Evolutionary conservation across 2,329 filamentous ascomycete species (phyloP).

Genomic region (Ambrosiella beaveri): DNA sequence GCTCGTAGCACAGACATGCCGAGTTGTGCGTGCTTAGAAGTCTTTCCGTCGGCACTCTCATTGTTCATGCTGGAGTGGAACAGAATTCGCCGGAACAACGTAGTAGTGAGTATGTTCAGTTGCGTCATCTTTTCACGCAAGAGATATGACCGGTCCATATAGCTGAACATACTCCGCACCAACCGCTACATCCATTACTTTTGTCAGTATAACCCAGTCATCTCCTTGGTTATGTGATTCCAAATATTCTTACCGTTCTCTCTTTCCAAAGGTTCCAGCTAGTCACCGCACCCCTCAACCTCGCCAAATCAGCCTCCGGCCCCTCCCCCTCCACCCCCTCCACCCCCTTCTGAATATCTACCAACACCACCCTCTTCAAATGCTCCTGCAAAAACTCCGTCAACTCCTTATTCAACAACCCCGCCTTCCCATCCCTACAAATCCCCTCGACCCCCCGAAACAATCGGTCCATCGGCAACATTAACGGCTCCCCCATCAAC

Average conservation of each 20-base stretch:
- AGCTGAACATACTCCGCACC: constrained; percentile 81
- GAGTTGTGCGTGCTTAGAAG: constrained; percentile 3
- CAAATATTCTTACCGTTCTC: constrained; percentile 11
- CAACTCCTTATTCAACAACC: constrained; percentile 49
- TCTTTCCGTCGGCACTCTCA: neutral
- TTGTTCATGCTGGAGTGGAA: constrained; percentile 22
- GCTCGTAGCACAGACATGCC: constrained; percentile 24
- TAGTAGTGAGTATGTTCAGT: constrained; percentile 21
- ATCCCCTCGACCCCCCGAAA: constrained; percentile 86
- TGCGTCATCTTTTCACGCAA: constrained; percentile 43
- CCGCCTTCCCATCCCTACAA: constrained; percentile 60
- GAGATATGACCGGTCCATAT: constrained; percentile 78
- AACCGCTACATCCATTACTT: constrained; percentile 34
- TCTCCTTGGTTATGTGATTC: neutral
- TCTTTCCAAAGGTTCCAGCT: constrained; percentile 62
- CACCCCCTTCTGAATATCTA: constrained; percentile 33
- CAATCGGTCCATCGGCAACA: constrained; percentile 68
- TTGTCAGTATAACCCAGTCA: neutral
- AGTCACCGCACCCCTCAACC: constrained; percentile 37
- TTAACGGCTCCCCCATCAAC: constrained; percentile 46
- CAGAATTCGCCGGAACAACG: constrained; percentile 48
- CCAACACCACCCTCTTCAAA: constrained; percentile 43
- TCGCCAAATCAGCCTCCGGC: constrained; percentile 36
- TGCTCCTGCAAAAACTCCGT: constrained; percentile 49
- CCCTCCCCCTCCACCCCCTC: constrained; percentile 22